Evolutionary conservation across 305 asterid genomes (phyloP).

Genomic region (Solanum hybrid): DNA sequence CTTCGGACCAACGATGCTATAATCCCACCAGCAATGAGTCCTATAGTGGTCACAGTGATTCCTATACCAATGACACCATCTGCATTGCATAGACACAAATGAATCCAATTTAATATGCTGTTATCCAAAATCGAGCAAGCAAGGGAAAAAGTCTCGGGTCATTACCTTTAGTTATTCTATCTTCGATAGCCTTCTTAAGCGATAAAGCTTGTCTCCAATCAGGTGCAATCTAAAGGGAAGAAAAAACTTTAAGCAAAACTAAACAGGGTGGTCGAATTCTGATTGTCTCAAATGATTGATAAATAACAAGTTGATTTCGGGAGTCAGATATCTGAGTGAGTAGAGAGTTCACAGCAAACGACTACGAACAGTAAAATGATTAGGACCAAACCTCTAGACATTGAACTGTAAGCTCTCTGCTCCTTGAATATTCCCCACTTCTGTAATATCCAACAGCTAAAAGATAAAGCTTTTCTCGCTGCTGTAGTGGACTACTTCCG

Average conservation of each 20-base stretch:
- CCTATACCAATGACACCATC: slow-evolving; percentile 63
- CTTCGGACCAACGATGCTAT: slow-evolving; percentile 51
- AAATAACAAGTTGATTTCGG: neutral
- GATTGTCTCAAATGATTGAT: neutral
- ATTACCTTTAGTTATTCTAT: slow-evolving; percentile 45
- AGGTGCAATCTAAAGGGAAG: slow-evolving; percentile 42
- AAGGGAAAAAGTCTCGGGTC: neutral
- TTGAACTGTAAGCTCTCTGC: slow-evolving; percentile 39
- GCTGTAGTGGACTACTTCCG: slow-evolving; percentile 37
- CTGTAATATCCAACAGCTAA: slow-evolving; percentile 56
- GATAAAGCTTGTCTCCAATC: slow-evolving; percentile 59
- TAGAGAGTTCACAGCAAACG: neutral
- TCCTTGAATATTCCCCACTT: slow-evolving; percentile 43
- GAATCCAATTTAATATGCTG: neutral
- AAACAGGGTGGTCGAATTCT: neutral
- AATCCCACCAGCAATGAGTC: slow-evolving; percentile 47
- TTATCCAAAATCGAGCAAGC: neutral
- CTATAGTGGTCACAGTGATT: slow-evolving; percentile 41
- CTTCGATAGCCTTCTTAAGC: slow-evolving; percentile 41
- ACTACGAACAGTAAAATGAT: neutral
- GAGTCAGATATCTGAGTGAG: neutral
- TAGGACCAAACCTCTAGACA: slow-evolving; percentile 43
- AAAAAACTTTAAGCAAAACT: neutral
- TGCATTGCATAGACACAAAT: slow-evolving; percentile 16
- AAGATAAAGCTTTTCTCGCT: slow-evolving; percentile 58